A percentile compares a stretch with the other conserved stretches of the same genome.
Conservation (phyloP, 108 stramenopile species). For the Nitzschia sp. region DNA sequence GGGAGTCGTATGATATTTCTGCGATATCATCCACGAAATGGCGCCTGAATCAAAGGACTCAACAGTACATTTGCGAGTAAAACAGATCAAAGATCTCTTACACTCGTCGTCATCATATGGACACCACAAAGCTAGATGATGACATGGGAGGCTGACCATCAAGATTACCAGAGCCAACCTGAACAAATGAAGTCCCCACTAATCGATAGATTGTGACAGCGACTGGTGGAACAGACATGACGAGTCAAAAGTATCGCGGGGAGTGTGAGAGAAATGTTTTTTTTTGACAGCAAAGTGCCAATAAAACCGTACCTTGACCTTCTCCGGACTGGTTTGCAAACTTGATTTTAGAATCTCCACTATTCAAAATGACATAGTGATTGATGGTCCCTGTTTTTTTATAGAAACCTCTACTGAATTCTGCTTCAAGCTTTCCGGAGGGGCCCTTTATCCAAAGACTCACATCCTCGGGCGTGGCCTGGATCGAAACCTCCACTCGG, state of each 20-base stretch:
- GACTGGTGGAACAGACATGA: background rate
- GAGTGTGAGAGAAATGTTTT: too few relatives aligned
- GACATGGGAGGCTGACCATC: background rate
- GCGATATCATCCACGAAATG: too few relatives aligned
- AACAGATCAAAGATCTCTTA: too few relatives aligned
- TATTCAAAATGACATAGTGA: background rate
- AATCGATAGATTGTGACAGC: background rate
- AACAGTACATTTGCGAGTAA: too few relatives aligned
- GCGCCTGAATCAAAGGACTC: too few relatives aligned
- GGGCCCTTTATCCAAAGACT: background rate
- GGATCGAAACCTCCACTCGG: background rate
- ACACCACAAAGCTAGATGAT: background rate
- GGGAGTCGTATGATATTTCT: too few relatives aligned
- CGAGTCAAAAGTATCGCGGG: background rate
- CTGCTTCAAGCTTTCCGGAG: background rate
- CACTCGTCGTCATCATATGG: too few relatives aligned
- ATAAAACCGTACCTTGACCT: background rate
- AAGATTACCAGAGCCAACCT: background rate
- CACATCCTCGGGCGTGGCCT: background rate
- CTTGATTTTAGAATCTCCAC: background rate
- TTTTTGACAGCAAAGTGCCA: background rate
- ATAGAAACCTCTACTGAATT: background rate
- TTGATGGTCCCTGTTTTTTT: background rate
- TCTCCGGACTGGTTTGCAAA: background rate
- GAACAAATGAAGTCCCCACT: background rate